A percentile compares a stretch with the other conserved stretches of the same genome.
Evolutionary conservation across 805 yeast species (phyloP).

Genomic region (Sungouiella blattae): DNA sequence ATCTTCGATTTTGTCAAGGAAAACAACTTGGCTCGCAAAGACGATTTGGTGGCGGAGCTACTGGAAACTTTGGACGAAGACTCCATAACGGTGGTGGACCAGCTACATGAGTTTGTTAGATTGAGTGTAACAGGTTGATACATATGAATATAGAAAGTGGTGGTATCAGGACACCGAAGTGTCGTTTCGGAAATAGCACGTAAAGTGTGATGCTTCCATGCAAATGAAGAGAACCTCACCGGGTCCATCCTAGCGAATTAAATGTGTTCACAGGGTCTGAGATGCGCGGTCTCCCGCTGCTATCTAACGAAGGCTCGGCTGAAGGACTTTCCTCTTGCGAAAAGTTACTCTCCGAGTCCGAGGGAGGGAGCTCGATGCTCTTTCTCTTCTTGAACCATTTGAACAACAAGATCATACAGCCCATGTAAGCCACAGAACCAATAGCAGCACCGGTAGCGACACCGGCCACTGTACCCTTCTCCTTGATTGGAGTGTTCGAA

Average conservation of each 20-base stretch:
- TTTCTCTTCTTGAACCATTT: slow-evolving; percentile 44
- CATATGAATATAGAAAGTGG: too few relatives aligned
- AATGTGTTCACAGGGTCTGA: slow-evolving; percentile 68
- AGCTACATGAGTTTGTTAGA: slow-evolving; percentile 18
- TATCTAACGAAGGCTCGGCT: neutral
- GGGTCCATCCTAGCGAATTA: slow-evolving; percentile 68
- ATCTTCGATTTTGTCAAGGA: slow-evolving; percentile 36
- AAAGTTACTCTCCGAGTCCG: slow-evolving; percentile 37
- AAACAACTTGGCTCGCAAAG: slow-evolving; percentile 27
- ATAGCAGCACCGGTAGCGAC: slow-evolving; percentile 79
- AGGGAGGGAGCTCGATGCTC: slow-evolving; percentile 35
- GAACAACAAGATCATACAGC: slow-evolving; percentile 53
- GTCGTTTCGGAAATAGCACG: too few relatives aligned
- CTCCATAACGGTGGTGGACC: slow-evolving; percentile 38
- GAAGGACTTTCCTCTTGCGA: slow-evolving; percentile 19
- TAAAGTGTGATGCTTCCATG: too few relatives aligned
- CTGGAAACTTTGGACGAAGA: slow-evolving; percentile 52
- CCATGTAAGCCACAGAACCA: slow-evolving; percentile 68
- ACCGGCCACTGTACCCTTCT: slow-evolving; percentile 58
- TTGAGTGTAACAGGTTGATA: too few relatives aligned
- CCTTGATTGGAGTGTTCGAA: slow-evolving; percentile 10
- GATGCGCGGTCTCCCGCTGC: slow-evolving; percentile 34
- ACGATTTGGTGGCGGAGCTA: slow-evolving; percentile 41
- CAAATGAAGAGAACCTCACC: neutral
- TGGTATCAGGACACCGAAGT: too few relatives aligned